phyloP scores from a whole-genome alignment of 441 rosid species.

The Euphorbia corollata region DNA sequence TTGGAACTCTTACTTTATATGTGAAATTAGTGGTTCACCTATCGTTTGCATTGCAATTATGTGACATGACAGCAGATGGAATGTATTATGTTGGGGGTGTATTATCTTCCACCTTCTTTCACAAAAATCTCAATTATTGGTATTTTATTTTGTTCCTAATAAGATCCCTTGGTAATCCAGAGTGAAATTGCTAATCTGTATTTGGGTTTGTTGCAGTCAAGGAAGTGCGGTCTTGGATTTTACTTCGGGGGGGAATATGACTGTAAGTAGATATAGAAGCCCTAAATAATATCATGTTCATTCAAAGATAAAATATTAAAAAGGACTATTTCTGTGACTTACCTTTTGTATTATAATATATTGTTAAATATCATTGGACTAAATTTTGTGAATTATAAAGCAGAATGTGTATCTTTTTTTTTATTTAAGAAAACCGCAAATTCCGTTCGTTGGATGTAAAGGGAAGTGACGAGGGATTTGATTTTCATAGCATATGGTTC shows the following conservation, averaged over 20 bases:
- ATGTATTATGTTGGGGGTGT: background rate
- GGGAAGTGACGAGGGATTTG: background rate
- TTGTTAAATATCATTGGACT: conserved; percentile 8
- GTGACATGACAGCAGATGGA: background rate
- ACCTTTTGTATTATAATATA: background rate
- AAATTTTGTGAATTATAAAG: background rate
- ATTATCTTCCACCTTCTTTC: background rate
- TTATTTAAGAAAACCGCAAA: background rate
- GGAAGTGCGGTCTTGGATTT: conserved; percentile 75
- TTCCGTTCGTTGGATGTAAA: background rate
- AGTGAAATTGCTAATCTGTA: conserved; percentile 15
- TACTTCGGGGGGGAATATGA: conserved; percentile 70
- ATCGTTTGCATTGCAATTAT: conserved; percentile 1
- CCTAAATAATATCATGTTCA: background rate
- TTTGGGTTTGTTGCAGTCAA: conserved; percentile 47
- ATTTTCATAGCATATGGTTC: conserved; percentile 1
- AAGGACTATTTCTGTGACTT: background rate
- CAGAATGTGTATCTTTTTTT: background rate
- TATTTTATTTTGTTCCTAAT: background rate
- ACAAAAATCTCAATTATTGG: background rate
- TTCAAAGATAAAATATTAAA: conserved; percentile 6
- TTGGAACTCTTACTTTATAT: background rate
- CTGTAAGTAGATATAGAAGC: conserved; percentile 42
- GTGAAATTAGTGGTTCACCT: too few species aligned
- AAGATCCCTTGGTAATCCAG: conserved; percentile 6